phyloP scores from a whole-genome alignment of 805 yeast genomes.

The Saccharomycopsis sp. region DNA sequence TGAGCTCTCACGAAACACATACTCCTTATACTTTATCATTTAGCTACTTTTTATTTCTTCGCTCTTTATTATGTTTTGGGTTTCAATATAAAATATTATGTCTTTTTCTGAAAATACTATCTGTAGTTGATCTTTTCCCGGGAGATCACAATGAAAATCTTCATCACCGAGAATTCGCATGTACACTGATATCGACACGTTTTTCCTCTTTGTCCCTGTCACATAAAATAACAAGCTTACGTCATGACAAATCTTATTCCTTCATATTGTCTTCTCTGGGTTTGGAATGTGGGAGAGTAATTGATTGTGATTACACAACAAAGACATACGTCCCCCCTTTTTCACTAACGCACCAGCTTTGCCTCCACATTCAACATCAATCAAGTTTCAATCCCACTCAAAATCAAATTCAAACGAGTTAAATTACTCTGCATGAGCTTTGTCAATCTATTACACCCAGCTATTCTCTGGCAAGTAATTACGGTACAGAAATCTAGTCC shows the following conservation, averaged over 20 bases:
- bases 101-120: neutral
- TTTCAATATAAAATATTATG: neutral
- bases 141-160: too few relatives aligned
- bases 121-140: neutral
- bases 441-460: too few relatives aligned
- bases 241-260: neutral
- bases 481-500: neutral
- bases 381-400: neutral
- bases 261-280: neutral
- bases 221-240: too few relatives aligned
- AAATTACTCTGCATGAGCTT: too few relatives aligned
- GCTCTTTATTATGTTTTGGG: neutral
- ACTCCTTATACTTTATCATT: neutral
- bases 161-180: neutral
- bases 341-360: neutral
- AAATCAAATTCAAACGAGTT: neutral
- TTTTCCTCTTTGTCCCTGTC: neutral
- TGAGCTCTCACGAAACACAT: neutral
- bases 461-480: neutral
- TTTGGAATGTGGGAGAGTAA: too few relatives aligned
- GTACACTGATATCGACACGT: neutral
- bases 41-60: neutral
- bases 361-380: neutral
- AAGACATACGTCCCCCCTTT: neutral
- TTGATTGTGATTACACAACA: neutral